A percentile compares a stretch with the other conserved stretches of the same genome.
phyloP scores from a whole-genome alignment of 2,329 filamentous ascomycete species.

The Coniella vitis region DNA sequence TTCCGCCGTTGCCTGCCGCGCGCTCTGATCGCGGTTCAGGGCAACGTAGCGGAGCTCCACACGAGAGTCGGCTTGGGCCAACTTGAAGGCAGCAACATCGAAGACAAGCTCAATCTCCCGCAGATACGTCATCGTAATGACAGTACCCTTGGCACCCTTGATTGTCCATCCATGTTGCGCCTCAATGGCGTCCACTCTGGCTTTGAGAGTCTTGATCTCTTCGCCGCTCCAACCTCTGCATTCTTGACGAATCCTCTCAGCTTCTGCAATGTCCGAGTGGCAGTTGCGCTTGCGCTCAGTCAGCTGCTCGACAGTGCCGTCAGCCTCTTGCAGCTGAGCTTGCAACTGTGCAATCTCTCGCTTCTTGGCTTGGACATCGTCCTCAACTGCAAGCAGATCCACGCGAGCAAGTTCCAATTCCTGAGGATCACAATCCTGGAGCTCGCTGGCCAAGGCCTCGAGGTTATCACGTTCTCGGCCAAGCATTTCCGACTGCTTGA shows the following conservation, averaged over 20 bases:
- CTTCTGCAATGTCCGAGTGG: constrained; percentile 68
- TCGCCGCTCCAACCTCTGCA: constrained; percentile 81
- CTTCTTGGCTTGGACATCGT: constrained; percentile 64
- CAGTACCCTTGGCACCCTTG: constrained; percentile 53
- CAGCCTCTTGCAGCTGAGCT: constrained; percentile 59
- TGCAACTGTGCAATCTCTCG: constrained; percentile 60
- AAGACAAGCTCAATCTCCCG: constrained; percentile 69
- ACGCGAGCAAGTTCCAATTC: constrained; percentile 70
- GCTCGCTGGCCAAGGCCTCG: constrained; percentile 63
- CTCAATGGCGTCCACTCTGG: constrained; percentile 59
- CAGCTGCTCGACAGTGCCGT: constrained; percentile 55
- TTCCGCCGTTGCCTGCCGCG: constrained; percentile 53
- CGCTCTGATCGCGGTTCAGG: constrained; percentile 45
- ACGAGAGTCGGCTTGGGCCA: constrained; percentile 37
- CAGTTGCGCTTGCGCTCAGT: constrained; percentile 62
- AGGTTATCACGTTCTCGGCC: constrained; percentile 59
- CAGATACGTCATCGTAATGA: constrained; percentile 66
- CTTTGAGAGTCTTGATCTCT: constrained; percentile 76
- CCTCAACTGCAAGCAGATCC: constrained; percentile 56
- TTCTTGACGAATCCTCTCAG: constrained; percentile 78
- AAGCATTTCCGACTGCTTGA: constrained; percentile 54
- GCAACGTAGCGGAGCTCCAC: constrained; percentile 69
- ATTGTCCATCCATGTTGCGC: constrained; percentile 65
- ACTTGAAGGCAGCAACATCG: constrained; percentile 55
- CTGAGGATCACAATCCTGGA: constrained; percentile 73